These are phyloP conservation scores for Rubus idaeus DNA, from an alignment of 306 rosid species.

Conservation along the genomic window DNA sequence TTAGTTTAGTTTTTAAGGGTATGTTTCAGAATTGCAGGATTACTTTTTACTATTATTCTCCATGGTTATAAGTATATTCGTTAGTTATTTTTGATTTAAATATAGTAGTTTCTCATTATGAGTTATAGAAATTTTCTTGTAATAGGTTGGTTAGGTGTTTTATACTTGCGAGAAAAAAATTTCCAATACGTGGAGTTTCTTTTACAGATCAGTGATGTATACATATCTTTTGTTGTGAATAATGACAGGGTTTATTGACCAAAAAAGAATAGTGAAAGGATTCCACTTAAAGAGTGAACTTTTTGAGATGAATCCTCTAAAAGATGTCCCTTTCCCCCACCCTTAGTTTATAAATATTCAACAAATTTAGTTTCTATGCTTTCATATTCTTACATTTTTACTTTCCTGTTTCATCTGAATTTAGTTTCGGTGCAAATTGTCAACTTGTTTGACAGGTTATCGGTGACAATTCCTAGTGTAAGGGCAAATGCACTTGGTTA, in stretches of 20 bases:
- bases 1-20: not conserved
- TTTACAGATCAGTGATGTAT: not conserved
- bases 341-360: not conserved
- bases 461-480: constrained; percentile 81
- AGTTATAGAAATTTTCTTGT: not conserved
- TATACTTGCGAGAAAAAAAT: not conserved
- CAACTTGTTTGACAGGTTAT: constrained; percentile 57
- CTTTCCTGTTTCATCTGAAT: not conserved
- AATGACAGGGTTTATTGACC: not conserved
- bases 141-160: not conserved
- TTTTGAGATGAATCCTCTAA: not conserved
- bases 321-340: not conserved
- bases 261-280: not conserved
- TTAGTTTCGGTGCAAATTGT: not conserved
- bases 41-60: not conserved
- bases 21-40: not conserved
- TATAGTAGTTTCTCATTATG: not conserved
- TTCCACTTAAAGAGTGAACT: not conserved
- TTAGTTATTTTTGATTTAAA: not conserved
- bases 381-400: not conserved
- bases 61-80: not conserved
- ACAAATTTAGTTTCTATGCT: not conserved
- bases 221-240: not conserved
- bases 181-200: not conserved
- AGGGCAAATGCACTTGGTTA: constrained; percentile 86